phyloP scores from a whole-genome alignment of 2,329 filamentous ascomycete species.

The Chrysosphaeria jannelii region DNA sequence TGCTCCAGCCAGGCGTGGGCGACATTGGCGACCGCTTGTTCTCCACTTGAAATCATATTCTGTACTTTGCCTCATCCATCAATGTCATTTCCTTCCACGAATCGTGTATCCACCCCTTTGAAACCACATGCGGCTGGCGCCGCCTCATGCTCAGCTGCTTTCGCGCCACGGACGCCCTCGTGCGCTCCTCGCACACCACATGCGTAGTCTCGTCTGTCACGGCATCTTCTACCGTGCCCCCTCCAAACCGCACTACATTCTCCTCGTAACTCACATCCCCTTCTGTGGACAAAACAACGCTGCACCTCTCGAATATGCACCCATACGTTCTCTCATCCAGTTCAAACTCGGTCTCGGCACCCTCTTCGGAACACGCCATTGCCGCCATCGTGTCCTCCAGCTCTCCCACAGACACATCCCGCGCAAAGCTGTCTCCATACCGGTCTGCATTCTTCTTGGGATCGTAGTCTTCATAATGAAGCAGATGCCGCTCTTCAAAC shows the following conservation, averaged over 20 bases:
- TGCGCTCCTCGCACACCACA: conserved; percentile 23
- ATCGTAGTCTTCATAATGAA: conserved; percentile 25
- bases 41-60: conserved; percentile 22
- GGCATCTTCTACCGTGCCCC: conserved; percentile 23
- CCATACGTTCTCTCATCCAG: no score
- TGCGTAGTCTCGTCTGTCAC: conserved; percentile 27
- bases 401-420: conserved; percentile 18
- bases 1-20: conserved; percentile 72
- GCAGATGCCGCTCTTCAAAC: conserved; percentile 33
- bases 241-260: conserved; percentile 36
- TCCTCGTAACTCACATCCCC: conserved; percentile 3
- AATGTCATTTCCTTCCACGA: conserved; percentile 55
- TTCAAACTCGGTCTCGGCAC: no score
- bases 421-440: conserved; percentile 57
- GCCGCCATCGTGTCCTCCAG: conserved; percentile 9
- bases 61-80: conserved; percentile 45
- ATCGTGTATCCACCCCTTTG: conserved; percentile 39
- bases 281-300: conserved; percentile 12
- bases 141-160: conserved; percentile 14
- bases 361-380: no score
- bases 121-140: conserved; percentile 37
- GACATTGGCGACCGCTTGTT: conserved; percentile 81
- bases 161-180: conserved; percentile 13
- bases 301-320: conserved; percentile 19
- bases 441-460: conserved; percentile 37